Conservation (phyloP, 2,329 filamentous ascomycete genomes). For the Aspergillus sp. region DNA sequence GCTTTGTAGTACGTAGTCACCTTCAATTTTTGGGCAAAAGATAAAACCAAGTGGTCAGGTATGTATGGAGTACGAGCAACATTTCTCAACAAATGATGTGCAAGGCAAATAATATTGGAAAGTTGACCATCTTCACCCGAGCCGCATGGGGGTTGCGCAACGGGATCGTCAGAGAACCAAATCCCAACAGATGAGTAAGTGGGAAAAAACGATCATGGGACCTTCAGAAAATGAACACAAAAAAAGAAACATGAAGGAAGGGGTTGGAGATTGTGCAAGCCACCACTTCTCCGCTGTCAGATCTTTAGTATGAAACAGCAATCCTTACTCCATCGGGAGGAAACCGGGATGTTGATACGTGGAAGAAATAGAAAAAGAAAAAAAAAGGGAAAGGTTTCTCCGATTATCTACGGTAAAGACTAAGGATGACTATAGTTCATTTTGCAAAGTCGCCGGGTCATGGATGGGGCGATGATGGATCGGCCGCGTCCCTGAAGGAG, state of each 20-base stretch:
- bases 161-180: background rate
- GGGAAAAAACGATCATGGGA: conserved; percentile 27
- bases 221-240: conserved; percentile 23
- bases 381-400: no score
- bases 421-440: background rate
- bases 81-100: background rate
- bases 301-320: conserved; percentile 16
- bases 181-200: conserved; percentile 8
- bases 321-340: conserved; percentile 1
- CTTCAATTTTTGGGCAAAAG: no score
- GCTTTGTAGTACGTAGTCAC: no score
- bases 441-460: conserved; percentile 4
- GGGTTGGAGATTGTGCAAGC: background rate
- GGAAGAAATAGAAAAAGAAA: no score
- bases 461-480: background rate
- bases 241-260: conserved; percentile 4
- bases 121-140: background rate
- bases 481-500: conserved; percentile 1
- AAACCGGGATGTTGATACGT: background rate
- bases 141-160: conserved; percentile 1
- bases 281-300: conserved; percentile 27
- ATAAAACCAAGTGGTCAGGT: background rate
- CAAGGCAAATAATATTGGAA: background rate
- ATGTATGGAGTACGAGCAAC: background rate
- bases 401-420: no score